A percentile compares a stretch with the other conserved stretches of the same genome.
Conservation (phyloP, 2,329 filamentous ascomycete genomes). For the Pseudogymnoascus sp. region DNA sequence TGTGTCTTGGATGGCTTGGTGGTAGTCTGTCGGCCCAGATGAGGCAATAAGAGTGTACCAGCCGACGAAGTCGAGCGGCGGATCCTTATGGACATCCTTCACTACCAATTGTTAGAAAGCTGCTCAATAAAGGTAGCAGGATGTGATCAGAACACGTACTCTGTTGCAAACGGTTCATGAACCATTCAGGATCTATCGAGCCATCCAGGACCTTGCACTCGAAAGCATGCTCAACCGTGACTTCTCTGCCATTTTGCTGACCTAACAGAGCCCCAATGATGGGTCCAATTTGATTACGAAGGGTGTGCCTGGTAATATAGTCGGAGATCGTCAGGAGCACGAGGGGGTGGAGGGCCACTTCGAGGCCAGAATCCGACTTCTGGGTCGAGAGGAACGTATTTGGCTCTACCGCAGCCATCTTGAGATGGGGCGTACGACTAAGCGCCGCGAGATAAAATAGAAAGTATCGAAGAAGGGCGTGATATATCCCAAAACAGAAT, state of each 20-base stretch:
- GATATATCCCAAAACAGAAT: neutral
- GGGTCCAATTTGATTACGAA: constrained; percentile 66
- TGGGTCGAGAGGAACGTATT: constrained; percentile 58
- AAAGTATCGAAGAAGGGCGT: neutral
- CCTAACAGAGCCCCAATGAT: constrained; percentile 84
- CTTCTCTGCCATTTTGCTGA: constrained; percentile 80
- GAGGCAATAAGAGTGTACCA: constrained; percentile 78
- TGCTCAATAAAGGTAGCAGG: neutral
- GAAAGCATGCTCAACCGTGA: constrained; percentile 89
- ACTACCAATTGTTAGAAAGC: constrained; percentile 42
- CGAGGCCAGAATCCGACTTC: constrained; percentile 58
- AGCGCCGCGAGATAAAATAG: neutral
- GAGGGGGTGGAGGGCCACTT: constrained; percentile 81
- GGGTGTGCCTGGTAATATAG: constrained; percentile 83
- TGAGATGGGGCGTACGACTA: neutral
- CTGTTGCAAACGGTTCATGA: constrained; percentile 70
- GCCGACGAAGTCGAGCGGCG: constrained; percentile 76
- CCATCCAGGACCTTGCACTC: constrained; percentile 54
- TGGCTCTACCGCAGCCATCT: constrained; percentile 38
- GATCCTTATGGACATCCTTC: constrained; percentile 79
- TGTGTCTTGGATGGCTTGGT: constrained; percentile 53
- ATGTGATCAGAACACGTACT: constrained; percentile 46
- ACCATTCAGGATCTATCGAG: constrained; percentile 57
- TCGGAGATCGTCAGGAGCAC: constrained; percentile 95
- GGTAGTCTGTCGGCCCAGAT: constrained; percentile 57